Evolutionary conservation across 2,329 filamentous ascomycete species (phyloP).

Genomic region (Calonectria hongkongensis): DNA sequence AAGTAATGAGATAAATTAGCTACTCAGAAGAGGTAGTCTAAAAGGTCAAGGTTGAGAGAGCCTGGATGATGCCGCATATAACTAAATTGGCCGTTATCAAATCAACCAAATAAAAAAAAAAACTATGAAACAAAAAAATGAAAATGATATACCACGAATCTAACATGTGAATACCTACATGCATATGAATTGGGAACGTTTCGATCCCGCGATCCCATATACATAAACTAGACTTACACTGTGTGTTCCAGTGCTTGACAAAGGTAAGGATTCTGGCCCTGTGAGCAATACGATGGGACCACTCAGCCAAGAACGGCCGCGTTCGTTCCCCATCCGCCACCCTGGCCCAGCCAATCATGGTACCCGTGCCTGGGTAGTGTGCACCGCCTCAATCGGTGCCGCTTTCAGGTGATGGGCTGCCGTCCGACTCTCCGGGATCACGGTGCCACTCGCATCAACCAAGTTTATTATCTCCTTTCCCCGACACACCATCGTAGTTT

Average conservation of each 20-base stretch:
- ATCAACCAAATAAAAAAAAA: slow-evolving; percentile 10
- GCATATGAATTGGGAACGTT: no score
- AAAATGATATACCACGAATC: slow-evolving; percentile 20
- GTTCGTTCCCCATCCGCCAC: neutral
- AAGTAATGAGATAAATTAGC: neutral
- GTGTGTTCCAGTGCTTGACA: no score
- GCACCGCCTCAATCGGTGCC: slow-evolving; percentile 51
- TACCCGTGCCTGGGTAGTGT: slow-evolving; percentile 12
- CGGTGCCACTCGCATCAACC: slow-evolving; percentile 20
- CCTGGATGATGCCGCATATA: slow-evolving; percentile 41
- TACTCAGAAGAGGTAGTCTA: slow-evolving; percentile 32
- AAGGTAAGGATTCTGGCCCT: no score
- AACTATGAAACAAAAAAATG: slow-evolving; percentile 35
- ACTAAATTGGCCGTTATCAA: slow-evolving; percentile 14
- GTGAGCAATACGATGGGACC: slow-evolving; percentile 30
- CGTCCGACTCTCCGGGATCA: slow-evolving; percentile 12
- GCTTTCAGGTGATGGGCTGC: slow-evolving; percentile 35
- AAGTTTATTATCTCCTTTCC: neutral
- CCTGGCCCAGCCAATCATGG: slow-evolving; percentile 8
- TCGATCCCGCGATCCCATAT: no score
- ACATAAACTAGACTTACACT: no score
- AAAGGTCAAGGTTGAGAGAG: slow-evolving; percentile 37
- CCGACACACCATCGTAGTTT: slow-evolving; percentile 31
- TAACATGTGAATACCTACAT: neutral
- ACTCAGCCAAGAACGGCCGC: neutral